phyloP scores from a whole-genome alignment of 352 stramenopile genomes.

The Globisporangium perplexum region DNA sequence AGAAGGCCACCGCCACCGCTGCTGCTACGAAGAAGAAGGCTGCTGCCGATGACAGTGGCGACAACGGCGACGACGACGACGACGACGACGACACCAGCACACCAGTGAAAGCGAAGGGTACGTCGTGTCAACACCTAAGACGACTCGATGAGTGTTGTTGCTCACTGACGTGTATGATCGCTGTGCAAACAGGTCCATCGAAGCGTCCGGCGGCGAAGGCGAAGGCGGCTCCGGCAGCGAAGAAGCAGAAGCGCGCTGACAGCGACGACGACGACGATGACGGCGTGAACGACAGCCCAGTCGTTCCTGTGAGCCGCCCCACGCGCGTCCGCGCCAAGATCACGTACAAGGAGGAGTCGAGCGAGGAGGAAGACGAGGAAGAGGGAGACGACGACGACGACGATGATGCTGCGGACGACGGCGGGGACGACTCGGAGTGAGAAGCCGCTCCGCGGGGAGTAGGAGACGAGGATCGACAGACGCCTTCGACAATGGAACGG shows the following conservation, averaged over 20 bases:
- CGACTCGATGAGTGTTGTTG: not conserved
- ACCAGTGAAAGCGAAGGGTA: slow-evolving; percentile 22
- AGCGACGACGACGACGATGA: slow-evolving; percentile 17
- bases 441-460: not conserved
- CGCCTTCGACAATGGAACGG: not conserved
- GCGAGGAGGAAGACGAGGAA: slow-evolving; percentile 31
- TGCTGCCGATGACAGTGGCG: slow-evolving; percentile 12
- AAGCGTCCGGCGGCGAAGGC: slow-evolving; percentile 10
- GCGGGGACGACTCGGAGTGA: slow-evolving; percentile 4
- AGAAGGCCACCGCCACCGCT: slow-evolving; percentile 1
- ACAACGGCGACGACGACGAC: slow-evolving; percentile 7
- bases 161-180: not conserved
- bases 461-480: not conserved
- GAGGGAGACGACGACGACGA: slow-evolving; percentile 33
- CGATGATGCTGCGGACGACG: slow-evolving; percentile 61
- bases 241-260: slow-evolving; percentile 29
- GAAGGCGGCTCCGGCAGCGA: slow-evolving; percentile 17
- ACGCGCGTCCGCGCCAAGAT: slow-evolving; percentile 35
- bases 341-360: slow-evolving; percentile 48
- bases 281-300: slow-evolving; percentile 7
- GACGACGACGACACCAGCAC: slow-evolving; percentile 12
- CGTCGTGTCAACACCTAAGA: not conserved
- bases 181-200: not conserved
- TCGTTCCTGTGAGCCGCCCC: slow-evolving; percentile 23
- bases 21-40: slow-evolving; percentile 7